A percentile compares a stretch with the other conserved stretches of the same genome.
Conservation (phyloP, 2,329 filamentous ascomycete species). For the Alternaria dauci region DNA sequence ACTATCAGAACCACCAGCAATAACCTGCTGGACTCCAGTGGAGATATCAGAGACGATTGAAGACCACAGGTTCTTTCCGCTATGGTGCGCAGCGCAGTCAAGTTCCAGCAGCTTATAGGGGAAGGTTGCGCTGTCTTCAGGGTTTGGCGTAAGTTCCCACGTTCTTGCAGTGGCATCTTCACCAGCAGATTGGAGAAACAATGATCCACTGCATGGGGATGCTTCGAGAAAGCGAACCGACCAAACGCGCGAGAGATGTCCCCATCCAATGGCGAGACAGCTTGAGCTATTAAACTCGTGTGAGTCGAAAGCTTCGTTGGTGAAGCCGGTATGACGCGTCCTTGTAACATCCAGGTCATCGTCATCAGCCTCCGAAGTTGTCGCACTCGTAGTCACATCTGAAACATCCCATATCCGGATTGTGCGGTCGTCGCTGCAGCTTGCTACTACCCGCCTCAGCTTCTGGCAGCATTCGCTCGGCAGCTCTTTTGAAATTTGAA, state of each 20-base stretch:
- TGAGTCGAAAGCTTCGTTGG: slow-evolving; percentile 40
- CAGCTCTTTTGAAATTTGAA: slow-evolving; percentile 71
- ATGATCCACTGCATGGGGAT: slow-evolving; percentile 48
- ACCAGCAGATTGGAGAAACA: slow-evolving; percentile 75
- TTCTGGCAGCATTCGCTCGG: slow-evolving; percentile 37
- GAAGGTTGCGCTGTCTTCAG: not conserved
- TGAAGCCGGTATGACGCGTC: slow-evolving; percentile 57
- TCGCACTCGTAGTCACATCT: slow-evolving; percentile 43
- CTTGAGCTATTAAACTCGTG: slow-evolving; percentile 28
- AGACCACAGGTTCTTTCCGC: slow-evolving; percentile 92
- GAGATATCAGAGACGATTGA: slow-evolving; percentile 19
- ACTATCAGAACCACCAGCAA: slow-evolving; percentile 81
- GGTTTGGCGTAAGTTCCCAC: slow-evolving; percentile 62
- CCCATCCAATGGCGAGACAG: slow-evolving; percentile 77
- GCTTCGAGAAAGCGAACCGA: slow-evolving; percentile 71
- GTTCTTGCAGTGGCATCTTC: slow-evolving; percentile 81
- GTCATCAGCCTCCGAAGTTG: slow-evolving; percentile 27
- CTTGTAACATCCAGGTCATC: slow-evolving; percentile 36
- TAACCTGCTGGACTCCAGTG: slow-evolving; percentile 22
- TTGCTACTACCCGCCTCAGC: slow-evolving; percentile 74
- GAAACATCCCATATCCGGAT: slow-evolving; percentile 88
- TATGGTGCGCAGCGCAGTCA: slow-evolving; percentile 70
- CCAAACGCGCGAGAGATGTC: slow-evolving; percentile 91
- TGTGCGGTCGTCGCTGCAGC: slow-evolving; percentile 94
- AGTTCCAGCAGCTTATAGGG: slow-evolving; percentile 59